Conservation (phyloP, 345 rosid genomes). For the Hevea brasiliensis region DNA sequence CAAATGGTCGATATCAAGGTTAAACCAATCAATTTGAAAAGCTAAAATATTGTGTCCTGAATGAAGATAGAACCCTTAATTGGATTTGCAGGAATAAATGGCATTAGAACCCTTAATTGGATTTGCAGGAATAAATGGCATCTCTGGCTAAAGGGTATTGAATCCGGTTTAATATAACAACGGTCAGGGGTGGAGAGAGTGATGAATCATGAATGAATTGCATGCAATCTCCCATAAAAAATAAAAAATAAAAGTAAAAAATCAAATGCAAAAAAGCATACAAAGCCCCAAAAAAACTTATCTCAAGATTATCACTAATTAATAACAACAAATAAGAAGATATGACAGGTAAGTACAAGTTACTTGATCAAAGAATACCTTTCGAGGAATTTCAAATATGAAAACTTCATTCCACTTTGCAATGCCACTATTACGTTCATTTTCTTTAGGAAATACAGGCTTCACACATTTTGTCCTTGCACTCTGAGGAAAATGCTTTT, state of each 20-base stretch:
- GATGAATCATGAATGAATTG: background rate
- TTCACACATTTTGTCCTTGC: slow-evolving; percentile 96
- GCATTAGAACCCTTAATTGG: too few relatives aligned
- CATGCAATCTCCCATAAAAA: background rate
- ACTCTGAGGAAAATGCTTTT: slow-evolving; percentile 91
- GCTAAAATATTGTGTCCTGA: background rate
- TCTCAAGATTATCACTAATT: background rate
- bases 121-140: too few relatives aligned
- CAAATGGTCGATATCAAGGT: background rate
- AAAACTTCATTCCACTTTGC: slow-evolving; percentile 95
- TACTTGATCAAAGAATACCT: slow-evolving; percentile 39
- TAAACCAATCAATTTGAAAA: background rate
- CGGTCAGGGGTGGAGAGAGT: background rate
- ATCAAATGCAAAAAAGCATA: background rate
- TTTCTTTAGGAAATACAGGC: slow-evolving; percentile 50
- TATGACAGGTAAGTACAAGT: background rate
- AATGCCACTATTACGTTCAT: slow-evolving; percentile 44
- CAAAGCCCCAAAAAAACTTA: background rate
- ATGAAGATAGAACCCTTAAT: background rate
- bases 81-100: background rate
- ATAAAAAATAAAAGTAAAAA: background rate
- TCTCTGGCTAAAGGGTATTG: background rate
- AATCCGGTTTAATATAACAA: background rate
- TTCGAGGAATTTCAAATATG: slow-evolving; percentile 89
- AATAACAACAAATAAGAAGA: background rate